Percentiles rank a stretch among this genome's conserved stretches.
Conservation (phyloP, 179 eudicot species). For the Spinacia oleracea region DNA sequence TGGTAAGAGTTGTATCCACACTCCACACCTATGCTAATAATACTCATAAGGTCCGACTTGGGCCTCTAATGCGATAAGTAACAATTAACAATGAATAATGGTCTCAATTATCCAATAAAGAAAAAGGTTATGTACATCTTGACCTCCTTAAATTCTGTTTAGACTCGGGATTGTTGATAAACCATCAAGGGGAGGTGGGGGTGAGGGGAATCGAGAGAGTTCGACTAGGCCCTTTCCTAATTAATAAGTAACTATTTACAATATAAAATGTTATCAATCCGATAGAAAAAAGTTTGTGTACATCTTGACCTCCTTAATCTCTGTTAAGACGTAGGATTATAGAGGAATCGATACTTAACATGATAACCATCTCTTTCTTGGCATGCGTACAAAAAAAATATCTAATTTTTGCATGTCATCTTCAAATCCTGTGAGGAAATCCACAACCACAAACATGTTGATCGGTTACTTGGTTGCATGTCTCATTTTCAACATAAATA, state of each 20-base stretch:
- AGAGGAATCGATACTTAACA: not conserved
- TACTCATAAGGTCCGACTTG: no score
- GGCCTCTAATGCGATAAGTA: no score
- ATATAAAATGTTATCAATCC: no score
- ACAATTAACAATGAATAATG: no score
- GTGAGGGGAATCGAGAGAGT: not conserved
- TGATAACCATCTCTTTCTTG: not conserved
- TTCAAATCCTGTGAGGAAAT: not conserved
- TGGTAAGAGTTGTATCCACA: not conserved
- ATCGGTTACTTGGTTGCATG: not conserved
- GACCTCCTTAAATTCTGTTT: not conserved
- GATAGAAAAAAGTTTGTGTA: not conserved
- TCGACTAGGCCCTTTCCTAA: not conserved
- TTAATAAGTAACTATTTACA: no score
- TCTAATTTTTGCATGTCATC: not conserved
- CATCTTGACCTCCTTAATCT: not conserved
- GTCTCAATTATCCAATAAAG: no score
- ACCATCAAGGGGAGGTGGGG: no score
- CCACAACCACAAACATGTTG: conserved; percentile 1
- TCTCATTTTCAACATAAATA: not conserved
- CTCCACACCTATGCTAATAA: not conserved
- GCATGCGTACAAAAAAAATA: no score
- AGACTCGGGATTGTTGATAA: not conserved
- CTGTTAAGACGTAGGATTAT: not conserved
- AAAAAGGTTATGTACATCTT: not conserved